These are phyloP conservation scores for Cicer arietinum DNA, from an alignment of 306 rosid genomes.

Conservation along the genomic window DNA sequence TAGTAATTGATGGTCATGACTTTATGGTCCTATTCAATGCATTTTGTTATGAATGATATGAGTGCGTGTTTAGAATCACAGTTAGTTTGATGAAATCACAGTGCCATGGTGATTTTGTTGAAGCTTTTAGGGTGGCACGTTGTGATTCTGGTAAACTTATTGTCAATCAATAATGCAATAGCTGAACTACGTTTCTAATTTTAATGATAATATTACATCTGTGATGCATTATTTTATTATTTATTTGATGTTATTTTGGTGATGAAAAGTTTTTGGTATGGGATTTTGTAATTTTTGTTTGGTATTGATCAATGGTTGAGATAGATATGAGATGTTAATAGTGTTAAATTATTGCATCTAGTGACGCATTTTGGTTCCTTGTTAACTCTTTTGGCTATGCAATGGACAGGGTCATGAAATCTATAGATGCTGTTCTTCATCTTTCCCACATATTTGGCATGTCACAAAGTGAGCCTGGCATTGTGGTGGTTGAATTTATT, in stretches of 20 bases:
- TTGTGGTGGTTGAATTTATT: slow-evolving; percentile 80
- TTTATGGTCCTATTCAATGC: slow-evolving; percentile 1
- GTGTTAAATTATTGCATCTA: slow-evolving; percentile 21
- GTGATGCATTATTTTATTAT: neutral
- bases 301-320: slow-evolving; percentile 33
- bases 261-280: slow-evolving; percentile 15
- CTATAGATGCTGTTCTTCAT: slow-evolving; percentile 71
- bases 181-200: neutral
- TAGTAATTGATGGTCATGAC: neutral
- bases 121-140: too few relatives aligned
- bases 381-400: slow-evolving; percentile 48
- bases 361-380: slow-evolving; percentile 22
- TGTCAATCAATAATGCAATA: neutral
- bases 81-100: too few relatives aligned
- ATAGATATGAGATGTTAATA: slow-evolving; percentile 30
- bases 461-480: slow-evolving; percentile 77
- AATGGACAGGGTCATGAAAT: slow-evolving; percentile 78
- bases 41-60: neutral
- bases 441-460: slow-evolving; percentile 75
- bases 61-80: too few relatives aligned
- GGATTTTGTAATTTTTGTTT: slow-evolving; percentile 16
- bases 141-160: too few relatives aligned
- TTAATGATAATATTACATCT: neutral
- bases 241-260: neutral
- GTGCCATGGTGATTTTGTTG: neutral